phyloP scores from a whole-genome alignment of 2,329 filamentous ascomycete genomes.

The Xenoacremonium recifei region DNA sequence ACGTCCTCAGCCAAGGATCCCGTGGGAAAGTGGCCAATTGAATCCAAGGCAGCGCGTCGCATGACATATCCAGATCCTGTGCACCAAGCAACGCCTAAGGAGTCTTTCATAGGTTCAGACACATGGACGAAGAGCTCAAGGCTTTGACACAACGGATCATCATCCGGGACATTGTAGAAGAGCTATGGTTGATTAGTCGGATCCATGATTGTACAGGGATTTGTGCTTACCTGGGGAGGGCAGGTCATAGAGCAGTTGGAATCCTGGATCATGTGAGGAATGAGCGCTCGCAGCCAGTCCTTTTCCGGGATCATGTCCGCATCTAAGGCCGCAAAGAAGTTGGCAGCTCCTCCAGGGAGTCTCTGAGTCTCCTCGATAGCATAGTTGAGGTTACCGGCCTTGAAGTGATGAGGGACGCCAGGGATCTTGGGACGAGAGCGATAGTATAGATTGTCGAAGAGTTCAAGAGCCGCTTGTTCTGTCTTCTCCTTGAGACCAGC shows the following conservation, averaged over 20 bases:
- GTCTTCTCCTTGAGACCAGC: slow-evolving; percentile 39
- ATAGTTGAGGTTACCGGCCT: slow-evolving; percentile 64
- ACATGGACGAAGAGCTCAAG: slow-evolving; percentile 58
- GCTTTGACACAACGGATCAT: slow-evolving; percentile 57
- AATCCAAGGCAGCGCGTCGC: slow-evolving; percentile 57
- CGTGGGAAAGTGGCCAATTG: slow-evolving; percentile 61
- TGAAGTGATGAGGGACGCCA: slow-evolving; percentile 55
- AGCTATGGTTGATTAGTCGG: slow-evolving; percentile 60
- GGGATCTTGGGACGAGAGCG: slow-evolving; percentile 49
- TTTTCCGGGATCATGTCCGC: slow-evolving; percentile 67
- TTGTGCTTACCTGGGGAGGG: too few species aligned
- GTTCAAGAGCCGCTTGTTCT: slow-evolving; percentile 33
- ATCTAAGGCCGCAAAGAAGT: slow-evolving; percentile 63
- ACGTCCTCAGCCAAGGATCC: slow-evolving; percentile 61
- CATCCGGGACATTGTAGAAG: slow-evolving; percentile 60
- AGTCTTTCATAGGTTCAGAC: slow-evolving; percentile 48
- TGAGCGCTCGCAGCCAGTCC: slow-evolving; percentile 56
- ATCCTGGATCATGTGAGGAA: slow-evolving; percentile 59
- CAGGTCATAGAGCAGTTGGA: too few species aligned
- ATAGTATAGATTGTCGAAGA: slow-evolving; percentile 51
- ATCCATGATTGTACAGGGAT: too few species aligned
- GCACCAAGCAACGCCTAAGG: slow-evolving; percentile 58
- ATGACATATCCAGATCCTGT: slow-evolving; percentile 62
- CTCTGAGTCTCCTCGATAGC: slow-evolving; percentile 49
- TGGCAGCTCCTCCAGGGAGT: slow-evolving; percentile 52